These are phyloP conservation scores for Cyamopsis tetragonoloba DNA, from an alignment of 306 rosid genomes.

Conservation along the genomic window DNA sequence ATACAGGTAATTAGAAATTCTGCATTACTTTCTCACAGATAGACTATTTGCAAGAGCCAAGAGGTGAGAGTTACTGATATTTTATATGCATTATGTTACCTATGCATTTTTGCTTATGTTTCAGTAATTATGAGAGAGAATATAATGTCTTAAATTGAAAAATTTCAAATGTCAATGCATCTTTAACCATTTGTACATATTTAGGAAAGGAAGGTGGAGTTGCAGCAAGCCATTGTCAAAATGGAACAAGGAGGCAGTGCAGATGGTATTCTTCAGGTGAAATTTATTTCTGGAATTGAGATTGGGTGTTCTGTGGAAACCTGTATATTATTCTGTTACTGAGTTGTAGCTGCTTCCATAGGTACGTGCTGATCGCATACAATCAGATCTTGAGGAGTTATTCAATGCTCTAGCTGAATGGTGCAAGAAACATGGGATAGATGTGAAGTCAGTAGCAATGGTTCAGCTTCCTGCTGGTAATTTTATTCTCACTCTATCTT, in stretches of 20 bases:
- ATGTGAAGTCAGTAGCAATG: constrained; percentile 63
- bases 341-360: constrained; percentile 37
- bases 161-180: constrained; percentile 21
- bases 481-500: constrained; percentile 13
- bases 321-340: constrained; percentile 28
- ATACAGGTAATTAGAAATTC: constrained; percentile 65
- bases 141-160: too few relatives aligned
- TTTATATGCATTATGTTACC: background rate
- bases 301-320: background rate
- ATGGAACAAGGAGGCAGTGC: constrained; percentile 97
- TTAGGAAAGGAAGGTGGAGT: constrained; percentile 80
- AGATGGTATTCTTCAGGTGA: constrained; percentile 98
- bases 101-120: background rate
- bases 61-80: constrained; percentile 13
- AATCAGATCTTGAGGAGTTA: constrained; percentile 83
- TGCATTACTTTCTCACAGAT: constrained; percentile 6
- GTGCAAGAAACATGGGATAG: constrained; percentile 83
- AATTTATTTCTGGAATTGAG: constrained; percentile 13
- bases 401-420: constrained; percentile 71
- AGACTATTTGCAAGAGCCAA: constrained; percentile 5
- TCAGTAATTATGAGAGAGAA: too few relatives aligned
- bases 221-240: constrained; percentile 88
- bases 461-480: constrained; percentile 84
- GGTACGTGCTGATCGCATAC: constrained; percentile 96
- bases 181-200: constrained; percentile 22